Conservation (phyloP, 2,329 filamentous ascomycete genomes). For the Aureobasidium lini region DNA sequence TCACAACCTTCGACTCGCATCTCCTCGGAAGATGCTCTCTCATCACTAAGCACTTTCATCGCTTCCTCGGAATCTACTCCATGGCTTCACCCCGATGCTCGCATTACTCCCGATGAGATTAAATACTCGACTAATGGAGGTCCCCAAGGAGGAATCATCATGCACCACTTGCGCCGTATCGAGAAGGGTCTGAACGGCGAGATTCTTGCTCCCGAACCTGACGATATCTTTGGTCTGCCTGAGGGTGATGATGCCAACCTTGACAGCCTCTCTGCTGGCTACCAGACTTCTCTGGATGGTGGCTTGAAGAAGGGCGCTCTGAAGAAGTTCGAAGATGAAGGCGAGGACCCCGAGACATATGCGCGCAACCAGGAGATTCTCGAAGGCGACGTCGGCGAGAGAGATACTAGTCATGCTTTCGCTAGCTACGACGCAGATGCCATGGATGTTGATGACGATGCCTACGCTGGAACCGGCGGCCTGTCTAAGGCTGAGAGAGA, state of each 20-base stretch:
- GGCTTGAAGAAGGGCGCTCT: slow-evolving; percentile 14
- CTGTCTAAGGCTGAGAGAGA: slow-evolving; percentile 41
- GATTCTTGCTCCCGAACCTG: slow-evolving; percentile 36
- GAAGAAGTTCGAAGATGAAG: slow-evolving; percentile 16
- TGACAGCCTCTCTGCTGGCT: slow-evolving; percentile 3
- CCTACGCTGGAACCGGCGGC: slow-evolving; percentile 18
- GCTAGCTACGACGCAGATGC: slow-evolving; percentile 13
- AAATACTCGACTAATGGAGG: slow-evolving; percentile 36
- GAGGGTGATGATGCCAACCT: slow-evolving; percentile 1
- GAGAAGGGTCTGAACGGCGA: slow-evolving; percentile 47
- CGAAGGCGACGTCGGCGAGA: slow-evolving; percentile 34
- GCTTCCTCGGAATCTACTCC: slow-evolving; percentile 31
- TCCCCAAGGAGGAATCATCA: slow-evolving; percentile 38
- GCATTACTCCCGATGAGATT: slow-evolving; percentile 36
- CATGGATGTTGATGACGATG: slow-evolving; percentile 19
- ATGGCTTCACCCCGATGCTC: slow-evolving; percentile 43
- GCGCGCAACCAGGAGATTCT: slow-evolving; percentile 32
- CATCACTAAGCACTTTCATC: slow-evolving; percentile 34
- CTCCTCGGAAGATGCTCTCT: slow-evolving; percentile 27
- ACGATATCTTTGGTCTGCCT: slow-evolving; percentile 9
- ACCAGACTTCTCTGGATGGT: slow-evolving; percentile 12
- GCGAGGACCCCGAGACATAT: slow-evolving; percentile 37
- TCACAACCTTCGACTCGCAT: slow-evolving; percentile 29
- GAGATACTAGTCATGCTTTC: slow-evolving; percentile 19
- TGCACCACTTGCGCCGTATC: slow-evolving; percentile 48